phyloP scores from a whole-genome alignment of 140 eudicot genomes.

The Eryngium alpinum region DNA sequence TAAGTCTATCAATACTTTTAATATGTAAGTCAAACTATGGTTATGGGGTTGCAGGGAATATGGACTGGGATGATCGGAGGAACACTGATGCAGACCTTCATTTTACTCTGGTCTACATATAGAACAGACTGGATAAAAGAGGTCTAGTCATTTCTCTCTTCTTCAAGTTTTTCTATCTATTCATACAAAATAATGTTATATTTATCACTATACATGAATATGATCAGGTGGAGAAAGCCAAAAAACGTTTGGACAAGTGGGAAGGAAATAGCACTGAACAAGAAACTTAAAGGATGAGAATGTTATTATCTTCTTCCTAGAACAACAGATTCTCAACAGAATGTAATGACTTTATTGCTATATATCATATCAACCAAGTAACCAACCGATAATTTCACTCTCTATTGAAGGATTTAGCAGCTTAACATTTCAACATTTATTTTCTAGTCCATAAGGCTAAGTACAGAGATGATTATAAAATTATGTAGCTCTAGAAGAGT shows the following conservation, averaged over 20 bases:
- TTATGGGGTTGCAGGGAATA: constrained; percentile 38
- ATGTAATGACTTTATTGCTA: too few species aligned
- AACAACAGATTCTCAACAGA: too few species aligned
- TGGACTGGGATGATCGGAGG: constrained; percentile 74
- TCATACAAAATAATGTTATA: background rate
- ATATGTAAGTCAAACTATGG: background rate
- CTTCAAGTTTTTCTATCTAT: background rate
- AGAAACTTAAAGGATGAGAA: constrained; percentile 15
- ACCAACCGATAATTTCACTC: too few species aligned
- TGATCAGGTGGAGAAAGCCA: constrained; percentile 62
- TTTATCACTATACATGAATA: background rate
- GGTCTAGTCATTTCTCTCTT: constrained; percentile 20
- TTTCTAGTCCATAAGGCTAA: too few species aligned
- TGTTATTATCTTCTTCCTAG: background rate
- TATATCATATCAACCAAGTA: too few species aligned
- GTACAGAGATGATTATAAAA: too few species aligned
- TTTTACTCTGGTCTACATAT: constrained; percentile 42
- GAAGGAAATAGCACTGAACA: constrained; percentile 31
- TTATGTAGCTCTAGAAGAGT: too few species aligned
- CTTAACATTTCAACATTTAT: too few species aligned
- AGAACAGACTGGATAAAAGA: constrained; percentile 60
- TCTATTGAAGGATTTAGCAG: too few species aligned
- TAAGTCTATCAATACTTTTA: background rate
- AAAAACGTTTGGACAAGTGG: constrained; percentile 56
- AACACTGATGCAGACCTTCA: constrained; percentile 51